Evolutionary conservation across 306 rosid genomes (phyloP).

Genomic region (Cicer arietinum): DNA sequence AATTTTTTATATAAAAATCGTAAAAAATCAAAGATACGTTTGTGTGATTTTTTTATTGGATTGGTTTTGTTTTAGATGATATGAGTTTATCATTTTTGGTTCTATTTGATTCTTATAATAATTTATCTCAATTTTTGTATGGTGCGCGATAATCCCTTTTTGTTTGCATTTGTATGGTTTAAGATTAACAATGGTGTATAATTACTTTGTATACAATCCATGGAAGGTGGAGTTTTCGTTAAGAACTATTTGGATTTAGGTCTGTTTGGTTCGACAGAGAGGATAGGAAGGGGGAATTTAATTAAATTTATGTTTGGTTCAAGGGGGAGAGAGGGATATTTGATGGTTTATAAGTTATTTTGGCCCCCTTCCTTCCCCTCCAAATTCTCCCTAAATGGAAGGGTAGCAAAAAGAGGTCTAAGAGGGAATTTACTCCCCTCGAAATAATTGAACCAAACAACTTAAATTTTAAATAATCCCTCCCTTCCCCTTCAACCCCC

Average conservation of each 20-base stretch:
- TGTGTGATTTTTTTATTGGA: background rate
- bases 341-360: too few relatives aligned
- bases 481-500: too few relatives aligned
- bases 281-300: background rate
- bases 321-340: too few relatives aligned
- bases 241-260: background rate
- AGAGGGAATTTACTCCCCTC: too few relatives aligned
- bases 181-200: background rate
- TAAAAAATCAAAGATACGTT: too few relatives aligned
- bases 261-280: too few relatives aligned
- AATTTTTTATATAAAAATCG: background rate
- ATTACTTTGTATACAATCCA: slow-evolving; percentile 1
- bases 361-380: too few relatives aligned
- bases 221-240: background rate
- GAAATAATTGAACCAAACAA: too few relatives aligned
- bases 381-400: too few relatives aligned
- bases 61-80: slow-evolving; percentile 16
- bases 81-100: background rate
- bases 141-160: background rate
- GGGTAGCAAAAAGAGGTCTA: too few relatives aligned
- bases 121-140: background rate
- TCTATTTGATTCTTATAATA: background rate
- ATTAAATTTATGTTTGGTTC: too few relatives aligned
- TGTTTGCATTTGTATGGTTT: slow-evolving; percentile 33
- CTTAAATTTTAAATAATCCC: too few relatives aligned